phyloP scores from a whole-genome alignment of 768 basidiomycete species.

The Rhodotorula paludigena region DNA sequence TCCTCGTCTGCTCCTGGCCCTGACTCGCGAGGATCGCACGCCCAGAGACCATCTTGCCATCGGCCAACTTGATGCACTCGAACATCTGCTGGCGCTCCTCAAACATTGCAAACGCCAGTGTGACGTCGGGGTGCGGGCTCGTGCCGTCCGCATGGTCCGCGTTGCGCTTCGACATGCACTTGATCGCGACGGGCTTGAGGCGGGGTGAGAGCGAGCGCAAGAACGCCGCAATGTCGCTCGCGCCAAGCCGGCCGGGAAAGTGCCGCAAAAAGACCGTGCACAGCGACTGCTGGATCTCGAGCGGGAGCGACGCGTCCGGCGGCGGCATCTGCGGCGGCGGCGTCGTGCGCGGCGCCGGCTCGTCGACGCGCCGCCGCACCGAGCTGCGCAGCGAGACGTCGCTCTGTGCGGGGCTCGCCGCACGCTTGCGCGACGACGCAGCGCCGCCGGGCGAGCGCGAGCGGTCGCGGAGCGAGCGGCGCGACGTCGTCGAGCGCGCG shows the following conservation, averaged over 20 bases:
- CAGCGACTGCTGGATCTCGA: neutral
- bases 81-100: neutral
- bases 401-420: neutral
- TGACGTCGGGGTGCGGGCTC: neutral
- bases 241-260: neutral
- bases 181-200: slow-evolving; percentile 3
- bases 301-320: neutral
- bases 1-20: too few relatives aligned
- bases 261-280: neutral
- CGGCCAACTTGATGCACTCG: neutral
- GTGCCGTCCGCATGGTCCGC: neutral
- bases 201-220: neutral
- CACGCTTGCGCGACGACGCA: neutral
- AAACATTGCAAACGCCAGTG: neutral
- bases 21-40: neutral
- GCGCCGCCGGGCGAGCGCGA: neutral
- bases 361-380: neutral
- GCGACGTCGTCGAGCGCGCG: neutral
- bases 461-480: neutral
- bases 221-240: neutral
- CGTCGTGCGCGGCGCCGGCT: neutral
- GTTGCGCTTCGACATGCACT: neutral
- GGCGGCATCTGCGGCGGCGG: neutral
- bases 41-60: neutral
- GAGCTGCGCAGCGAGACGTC: slow-evolving; percentile 13